phyloP scores from a whole-genome alignment of 2,329 filamentous ascomycete genomes.

The Colletotrichum sp. region DNA sequence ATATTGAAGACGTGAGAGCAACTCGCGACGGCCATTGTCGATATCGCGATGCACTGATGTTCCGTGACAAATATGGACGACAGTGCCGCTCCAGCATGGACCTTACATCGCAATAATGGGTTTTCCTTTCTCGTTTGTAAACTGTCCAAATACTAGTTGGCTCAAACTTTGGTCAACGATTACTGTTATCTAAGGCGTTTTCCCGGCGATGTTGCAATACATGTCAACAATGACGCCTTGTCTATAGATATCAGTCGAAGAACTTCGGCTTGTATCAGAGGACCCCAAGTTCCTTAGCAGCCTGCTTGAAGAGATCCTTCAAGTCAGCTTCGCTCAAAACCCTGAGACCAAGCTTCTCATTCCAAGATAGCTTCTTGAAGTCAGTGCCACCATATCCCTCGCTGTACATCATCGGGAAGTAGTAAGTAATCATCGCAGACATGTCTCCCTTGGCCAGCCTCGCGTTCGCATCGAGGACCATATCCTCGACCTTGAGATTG shows the following conservation, averaged over 20 bases:
- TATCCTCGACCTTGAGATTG: not conserved
- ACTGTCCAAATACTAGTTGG: not conserved
- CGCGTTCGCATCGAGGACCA: not conserved
- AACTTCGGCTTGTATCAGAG: fast-evolving
- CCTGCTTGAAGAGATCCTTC: not conserved
- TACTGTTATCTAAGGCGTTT: no score
- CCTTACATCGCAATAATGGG: fast-evolving
- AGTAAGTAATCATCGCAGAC: not conserved
- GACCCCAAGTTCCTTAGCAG: not conserved
- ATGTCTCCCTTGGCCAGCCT: not conserved
- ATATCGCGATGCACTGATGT: fast-evolving
- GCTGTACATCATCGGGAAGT: not conserved
- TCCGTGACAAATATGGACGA: not conserved
- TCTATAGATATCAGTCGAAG: not conserved
- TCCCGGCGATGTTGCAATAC: not conserved
- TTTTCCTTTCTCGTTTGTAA: not conserved
- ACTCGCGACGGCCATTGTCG: not conserved
- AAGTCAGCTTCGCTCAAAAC: not conserved
- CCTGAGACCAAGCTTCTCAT: not conserved
- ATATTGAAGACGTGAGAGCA: not conserved
- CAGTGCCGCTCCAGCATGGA: not conserved
- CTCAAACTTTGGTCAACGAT: not conserved
- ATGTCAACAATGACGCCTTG: not conserved
- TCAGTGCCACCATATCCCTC: not conserved
- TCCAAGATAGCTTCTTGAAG: not conserved